Conservation (phyloP, 495 filamentous ascomycete species). For the Elaphomyces granulatus region DNA sequence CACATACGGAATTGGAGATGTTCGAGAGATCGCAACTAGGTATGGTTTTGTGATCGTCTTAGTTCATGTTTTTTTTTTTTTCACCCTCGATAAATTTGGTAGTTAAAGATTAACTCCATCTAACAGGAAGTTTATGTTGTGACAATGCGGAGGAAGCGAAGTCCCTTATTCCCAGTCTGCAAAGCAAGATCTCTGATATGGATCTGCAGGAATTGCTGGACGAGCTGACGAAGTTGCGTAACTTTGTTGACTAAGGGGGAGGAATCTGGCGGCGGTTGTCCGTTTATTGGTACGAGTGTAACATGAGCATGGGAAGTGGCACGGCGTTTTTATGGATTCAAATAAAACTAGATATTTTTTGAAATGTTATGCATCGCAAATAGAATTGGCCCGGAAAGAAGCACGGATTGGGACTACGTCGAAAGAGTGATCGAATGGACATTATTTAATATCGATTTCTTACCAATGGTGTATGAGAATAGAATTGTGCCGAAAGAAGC, state of each 20-base stretch:
- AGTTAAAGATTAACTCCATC: neutral
- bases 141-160: constrained; percentile 91
- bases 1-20: constrained; percentile 63
- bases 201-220: constrained; percentile 78
- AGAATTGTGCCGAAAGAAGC: too few species aligned
- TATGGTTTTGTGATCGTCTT: constrained; percentile 38
- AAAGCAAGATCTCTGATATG: constrained; percentile 74
- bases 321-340: too few species aligned
- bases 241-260: constrained; percentile 33
- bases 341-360: too few species aligned
- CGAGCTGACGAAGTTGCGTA: constrained; percentile 70
- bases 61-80: constrained; percentile 6
- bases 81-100: neutral
- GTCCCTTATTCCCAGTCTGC: constrained; percentile 81
- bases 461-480: too few species aligned
- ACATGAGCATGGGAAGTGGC: too few species aligned
- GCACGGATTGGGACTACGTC: too few species aligned
- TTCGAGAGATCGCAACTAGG: constrained; percentile 92
- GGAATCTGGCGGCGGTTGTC: neutral
- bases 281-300: too few species aligned
- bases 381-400: too few species aligned
- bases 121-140: constrained; percentile 71
- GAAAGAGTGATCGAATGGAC: too few species aligned
- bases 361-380: too few species aligned
- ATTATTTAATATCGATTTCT: too few species aligned